Evolutionary conservation across 768 basidiomycete genomes (phyloP).

Genomic region (Lentinula guzmanii): DNA sequence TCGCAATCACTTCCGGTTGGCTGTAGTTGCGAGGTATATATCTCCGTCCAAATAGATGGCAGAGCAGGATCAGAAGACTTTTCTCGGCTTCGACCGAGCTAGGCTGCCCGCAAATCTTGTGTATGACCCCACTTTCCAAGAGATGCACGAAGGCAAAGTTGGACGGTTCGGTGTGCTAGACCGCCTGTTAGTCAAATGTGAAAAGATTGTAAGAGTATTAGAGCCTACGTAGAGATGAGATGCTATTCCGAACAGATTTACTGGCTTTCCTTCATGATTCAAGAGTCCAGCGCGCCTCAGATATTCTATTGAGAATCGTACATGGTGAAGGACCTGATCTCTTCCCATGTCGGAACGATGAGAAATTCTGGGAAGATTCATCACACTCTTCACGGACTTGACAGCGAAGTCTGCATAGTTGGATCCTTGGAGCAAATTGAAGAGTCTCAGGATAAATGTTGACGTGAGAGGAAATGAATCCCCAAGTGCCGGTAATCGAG

Average conservation of each 20-base stretch:
- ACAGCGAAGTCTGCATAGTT: slow-evolving; percentile 40
- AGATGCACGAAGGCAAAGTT: slow-evolving; percentile 62
- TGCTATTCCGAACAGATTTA: slow-evolving; percentile 50
- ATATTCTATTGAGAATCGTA: slow-evolving; percentile 69
- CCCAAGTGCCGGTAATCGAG: slow-evolving; percentile 54
- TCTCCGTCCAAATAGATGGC: slow-evolving; percentile 62
- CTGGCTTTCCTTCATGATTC: slow-evolving; percentile 45
- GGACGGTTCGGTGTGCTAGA: slow-evolving; percentile 57
- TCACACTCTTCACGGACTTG: slow-evolving; percentile 43
- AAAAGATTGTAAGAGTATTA: background rate
- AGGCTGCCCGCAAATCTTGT: slow-evolving; percentile 43
- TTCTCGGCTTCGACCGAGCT: slow-evolving; percentile 34
- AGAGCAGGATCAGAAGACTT: slow-evolving; percentile 49
- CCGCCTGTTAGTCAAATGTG: background rate
- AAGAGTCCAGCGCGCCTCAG: slow-evolving; percentile 53
- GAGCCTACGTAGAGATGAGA: slow-evolving; percentile 43
- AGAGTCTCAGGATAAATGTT: slow-evolving; percentile 57
- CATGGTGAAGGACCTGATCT: slow-evolving; percentile 56
- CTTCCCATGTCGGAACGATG: slow-evolving; percentile 49
- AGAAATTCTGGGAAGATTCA: slow-evolving; percentile 54
- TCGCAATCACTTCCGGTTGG: background rate
- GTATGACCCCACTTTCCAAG: slow-evolving; percentile 52
- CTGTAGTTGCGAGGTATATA: slow-evolving; percentile 8
- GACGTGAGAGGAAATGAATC: slow-evolving; percentile 64
- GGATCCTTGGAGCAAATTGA: slow-evolving; percentile 63